Conservation (phyloP, 1,284 basidiomycete genomes). For the Papiliotrema flavescens region DNA sequence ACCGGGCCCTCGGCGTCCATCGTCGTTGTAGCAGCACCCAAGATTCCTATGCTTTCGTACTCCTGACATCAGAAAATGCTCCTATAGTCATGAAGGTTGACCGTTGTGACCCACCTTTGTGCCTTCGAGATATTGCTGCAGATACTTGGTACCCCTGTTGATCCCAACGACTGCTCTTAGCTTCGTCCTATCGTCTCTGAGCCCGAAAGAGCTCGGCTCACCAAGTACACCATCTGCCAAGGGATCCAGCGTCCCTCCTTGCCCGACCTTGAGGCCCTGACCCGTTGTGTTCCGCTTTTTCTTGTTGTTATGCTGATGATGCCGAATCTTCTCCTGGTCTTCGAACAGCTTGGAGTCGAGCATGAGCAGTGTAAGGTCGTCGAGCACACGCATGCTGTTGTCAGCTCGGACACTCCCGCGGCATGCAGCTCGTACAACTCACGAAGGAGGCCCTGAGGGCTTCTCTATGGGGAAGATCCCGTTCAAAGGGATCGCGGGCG, state of each 20-base stretch:
- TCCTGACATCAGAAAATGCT: conserved; percentile 57
- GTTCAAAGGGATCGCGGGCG: conserved; percentile 44
- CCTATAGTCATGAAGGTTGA: not conserved
- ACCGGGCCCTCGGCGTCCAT: conserved; percentile 86
- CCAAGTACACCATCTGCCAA: conserved; percentile 76
- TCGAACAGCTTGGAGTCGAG: conserved; percentile 77
- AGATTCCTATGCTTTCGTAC: conserved; percentile 83
- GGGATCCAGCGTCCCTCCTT: conserved; percentile 78
- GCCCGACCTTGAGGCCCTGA: conserved; percentile 47
- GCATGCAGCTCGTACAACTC: conserved; percentile 9
- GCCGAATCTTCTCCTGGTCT: conserved; percentile 37
- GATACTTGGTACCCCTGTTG: conserved; percentile 83
- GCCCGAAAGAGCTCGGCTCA: conserved; percentile 50
- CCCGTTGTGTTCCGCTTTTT: conserved; percentile 40
- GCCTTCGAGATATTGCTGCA: conserved; percentile 81
- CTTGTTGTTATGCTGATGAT: conserved; percentile 19
- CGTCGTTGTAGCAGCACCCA: conserved; percentile 91
- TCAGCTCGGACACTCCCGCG: not conserved
- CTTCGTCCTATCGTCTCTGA: not conserved
- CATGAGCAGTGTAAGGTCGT: conserved; percentile 77
- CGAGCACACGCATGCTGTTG: conserved; percentile 80
- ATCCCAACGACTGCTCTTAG: conserved; percentile 72
- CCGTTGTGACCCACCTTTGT: conserved; percentile 64
- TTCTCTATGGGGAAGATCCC: conserved; percentile 50
- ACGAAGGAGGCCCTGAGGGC: conserved; percentile 48